Percentiles rank a stretch among this genome's conserved stretches.
Conservation (phyloP, 2,329 filamentous ascomycete species). For the Ophiostoma montium region DNA sequence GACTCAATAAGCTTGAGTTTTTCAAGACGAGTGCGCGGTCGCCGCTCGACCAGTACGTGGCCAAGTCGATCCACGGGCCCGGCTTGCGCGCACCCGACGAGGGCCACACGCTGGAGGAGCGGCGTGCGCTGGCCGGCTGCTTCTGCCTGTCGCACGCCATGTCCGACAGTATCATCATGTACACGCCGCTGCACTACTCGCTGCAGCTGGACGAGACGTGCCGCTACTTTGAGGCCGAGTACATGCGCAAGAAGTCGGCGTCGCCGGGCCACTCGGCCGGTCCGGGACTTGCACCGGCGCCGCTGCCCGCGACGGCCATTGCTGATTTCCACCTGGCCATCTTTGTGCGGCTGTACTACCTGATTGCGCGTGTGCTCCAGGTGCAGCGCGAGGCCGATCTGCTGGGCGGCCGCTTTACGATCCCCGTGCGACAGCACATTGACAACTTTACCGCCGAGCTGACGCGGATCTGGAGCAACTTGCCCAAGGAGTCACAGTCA, state of each 20-base stretch:
- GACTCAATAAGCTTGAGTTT: slow-evolving; percentile 13
- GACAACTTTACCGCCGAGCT: slow-evolving; percentile 9
- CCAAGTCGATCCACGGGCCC: slow-evolving; percentile 9
- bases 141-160: slow-evolving; percentile 26
- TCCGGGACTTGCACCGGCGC: neutral
- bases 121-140: slow-evolving; percentile 28
- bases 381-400: slow-evolving; percentile 11
- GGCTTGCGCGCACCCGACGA: slow-evolving; percentile 1
- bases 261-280: neutral
- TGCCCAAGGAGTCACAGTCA: slow-evolving; percentile 3
- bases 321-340: slow-evolving; percentile 11
- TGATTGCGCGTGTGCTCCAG: slow-evolving; percentile 11
- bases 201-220: slow-evolving; percentile 13
- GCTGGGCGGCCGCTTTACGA: slow-evolving; percentile 3
- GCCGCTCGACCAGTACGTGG: slow-evolving; percentile 10
- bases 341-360: slow-evolving; percentile 11
- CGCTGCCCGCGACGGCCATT: neutral
- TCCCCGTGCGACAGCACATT: slow-evolving; percentile 8
- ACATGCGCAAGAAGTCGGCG: neutral
- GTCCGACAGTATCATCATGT: slow-evolving; percentile 8
- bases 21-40: slow-evolving; percentile 4
- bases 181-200: slow-evolving; percentile 32
- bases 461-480: slow-evolving; percentile 3
- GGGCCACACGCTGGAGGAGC: slow-evolving; percentile 22
- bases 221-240: slow-evolving; percentile 8